Conservation (phyloP, 2,329 filamentous ascomycete species). For the Magnaporthiopsis rhizophila region DNA sequence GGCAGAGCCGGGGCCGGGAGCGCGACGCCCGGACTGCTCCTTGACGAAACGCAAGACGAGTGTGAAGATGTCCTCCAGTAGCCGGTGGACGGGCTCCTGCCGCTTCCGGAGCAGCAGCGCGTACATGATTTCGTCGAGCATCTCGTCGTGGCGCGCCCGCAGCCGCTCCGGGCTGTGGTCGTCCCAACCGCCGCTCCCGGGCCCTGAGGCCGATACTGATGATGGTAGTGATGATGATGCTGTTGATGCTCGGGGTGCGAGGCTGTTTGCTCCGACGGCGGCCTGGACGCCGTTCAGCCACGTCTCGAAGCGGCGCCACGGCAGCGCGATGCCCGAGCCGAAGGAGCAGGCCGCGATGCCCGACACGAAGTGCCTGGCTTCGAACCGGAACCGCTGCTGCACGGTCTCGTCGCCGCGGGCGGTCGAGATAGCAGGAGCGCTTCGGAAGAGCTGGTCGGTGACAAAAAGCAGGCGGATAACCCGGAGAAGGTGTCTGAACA, state of each 20-base stretch:
- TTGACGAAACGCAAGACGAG: constrained; percentile 66
- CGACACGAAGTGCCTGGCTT: constrained; percentile 73
- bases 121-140: constrained; percentile 68
- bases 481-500: constrained; percentile 75
- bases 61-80: constrained; percentile 71
- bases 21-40: constrained; percentile 12
- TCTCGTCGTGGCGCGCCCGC: constrained; percentile 60
- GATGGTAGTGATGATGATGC: too few relatives aligned
- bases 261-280: constrained; percentile 39
- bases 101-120: constrained; percentile 65
- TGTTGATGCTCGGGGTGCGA: not conserved
- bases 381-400: constrained; percentile 54
- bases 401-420: constrained; percentile 11
- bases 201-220: not conserved
- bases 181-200: constrained; percentile 18
- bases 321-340: constrained; percentile 63
- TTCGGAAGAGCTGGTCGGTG: constrained; percentile 53
- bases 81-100: constrained; percentile 62
- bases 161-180: constrained; percentile 56
- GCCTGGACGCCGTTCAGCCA: constrained; percentile 58
- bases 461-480: constrained; percentile 73
- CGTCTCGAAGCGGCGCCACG: constrained; percentile 64
- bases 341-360: constrained; percentile 71
- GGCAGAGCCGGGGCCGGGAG: constrained; percentile 15
- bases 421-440: not conserved